Base-by-base conservation (phyloP, 2,329 filamentous ascomycete species). In the Lanzia echinophila region DNA sequence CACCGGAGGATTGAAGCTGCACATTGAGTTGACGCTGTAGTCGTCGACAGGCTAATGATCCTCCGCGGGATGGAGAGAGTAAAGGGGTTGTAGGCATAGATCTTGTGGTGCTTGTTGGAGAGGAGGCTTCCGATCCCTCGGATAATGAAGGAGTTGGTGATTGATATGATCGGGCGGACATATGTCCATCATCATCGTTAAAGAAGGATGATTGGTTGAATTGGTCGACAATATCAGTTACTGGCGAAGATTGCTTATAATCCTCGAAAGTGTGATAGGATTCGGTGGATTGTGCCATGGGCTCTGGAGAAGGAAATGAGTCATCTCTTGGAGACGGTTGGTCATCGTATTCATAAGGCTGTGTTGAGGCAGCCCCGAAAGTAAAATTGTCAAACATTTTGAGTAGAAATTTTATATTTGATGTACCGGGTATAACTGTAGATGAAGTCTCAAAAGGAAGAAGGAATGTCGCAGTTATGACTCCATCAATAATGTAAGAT, bases 21-120 rank as follows among this genome's bases (percentile, higher is more conserved):
- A 55, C 44, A 24, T 59, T 57, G 13, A 59, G 13, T 31, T 59
- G 57, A 15, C 57, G 53, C 42, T 58, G 57, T 11, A 54, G 43
- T 24, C 57, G 46, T 7, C 57, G 52, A 32, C 53, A 56, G n/a
- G 53, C 42, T 41, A 43, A 24, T 3, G 50, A 19, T 3, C 42
- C 46, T 2, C n/a, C 36, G 2, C 43, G 24, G 8, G 38, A 31
- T 10, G 50, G 50, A 19, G 50, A 32, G 10, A 43, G 44, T 32
- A 33, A 33, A 12, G 51, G 51, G 24, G 46, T 50, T 15, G 31
- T 50, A 8, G 51, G 46, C 13, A 54, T 36, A 10, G 51, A 54
- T 32, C 31, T 46, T 31, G 51, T 54, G 31, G 51, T 10, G 10
- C 34, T 32, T 11, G 19, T 15, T 20, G 38, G 31, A 31, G 28